Percentiles rank a stretch among this genome's conserved stretches.
These are phyloP conservation scores for Gyromitra esculenta DNA, from an alignment of 2,329 filamentous ascomycete species.

Conservation along the genomic window DNA sequence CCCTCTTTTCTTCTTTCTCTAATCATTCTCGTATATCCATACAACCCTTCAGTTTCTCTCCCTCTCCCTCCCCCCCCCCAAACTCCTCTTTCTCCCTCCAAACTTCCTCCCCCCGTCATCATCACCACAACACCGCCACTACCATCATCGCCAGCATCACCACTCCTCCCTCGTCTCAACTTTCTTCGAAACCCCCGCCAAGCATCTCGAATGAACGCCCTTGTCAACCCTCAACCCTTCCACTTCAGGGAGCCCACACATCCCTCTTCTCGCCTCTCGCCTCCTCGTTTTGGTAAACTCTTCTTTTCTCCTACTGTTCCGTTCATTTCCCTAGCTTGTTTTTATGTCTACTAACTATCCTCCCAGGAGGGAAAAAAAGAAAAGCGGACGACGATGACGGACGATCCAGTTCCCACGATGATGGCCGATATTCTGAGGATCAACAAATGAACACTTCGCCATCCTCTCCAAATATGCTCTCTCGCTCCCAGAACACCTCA, in stretches of 20 bases:
- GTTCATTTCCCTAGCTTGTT: slow-evolving; percentile 51
- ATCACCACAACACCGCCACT: not conserved
- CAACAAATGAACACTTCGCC: slow-evolving; percentile 89
- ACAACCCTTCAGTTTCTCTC: not conserved
- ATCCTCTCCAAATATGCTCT: slow-evolving; percentile 78
- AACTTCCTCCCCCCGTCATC: too few species aligned
- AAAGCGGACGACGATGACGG: slow-evolving; percentile 81
- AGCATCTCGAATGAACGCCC: slow-evolving; percentile 51
- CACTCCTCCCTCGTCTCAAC: slow-evolving; percentile 2
- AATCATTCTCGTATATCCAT: slow-evolving; percentile 8
- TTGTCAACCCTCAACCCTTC: slow-evolving; percentile 53
- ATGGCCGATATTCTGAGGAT: slow-evolving; percentile 69
- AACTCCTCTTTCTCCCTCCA: not conserved
- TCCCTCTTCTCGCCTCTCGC: slow-evolving; percentile 69
- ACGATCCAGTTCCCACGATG: slow-evolving; percentile 57
- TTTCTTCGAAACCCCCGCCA: not conserved
- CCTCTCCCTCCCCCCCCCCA: not conserved
- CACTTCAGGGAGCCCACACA: slow-evolving; percentile 70
- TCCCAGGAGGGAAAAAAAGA: slow-evolving; percentile 72
- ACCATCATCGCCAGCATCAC: slow-evolving; percentile 6
- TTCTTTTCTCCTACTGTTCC: slow-evolving; percentile 16
- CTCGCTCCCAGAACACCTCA: slow-evolving; percentile 75
- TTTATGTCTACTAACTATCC: slow-evolving; percentile 54
- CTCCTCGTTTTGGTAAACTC: slow-evolving; percentile 68
- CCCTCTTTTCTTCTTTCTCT: slow-evolving; percentile 10